phyloP scores from a whole-genome alignment of 345 rosid species.

The Populus nigra region DNA sequence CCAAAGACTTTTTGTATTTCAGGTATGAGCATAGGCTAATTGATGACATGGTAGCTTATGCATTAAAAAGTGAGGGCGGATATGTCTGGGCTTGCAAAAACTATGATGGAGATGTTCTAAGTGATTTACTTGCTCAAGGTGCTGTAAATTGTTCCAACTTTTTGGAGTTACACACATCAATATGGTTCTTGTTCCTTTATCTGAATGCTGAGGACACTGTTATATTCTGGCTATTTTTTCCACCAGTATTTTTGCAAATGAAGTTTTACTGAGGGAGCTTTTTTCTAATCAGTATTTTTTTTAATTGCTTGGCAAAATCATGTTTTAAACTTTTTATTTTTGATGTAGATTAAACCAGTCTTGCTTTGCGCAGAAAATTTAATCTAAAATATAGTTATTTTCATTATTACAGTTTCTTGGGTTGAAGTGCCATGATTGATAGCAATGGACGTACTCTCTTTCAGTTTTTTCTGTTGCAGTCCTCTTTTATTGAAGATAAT shows the following conservation, averaged over 20 bases:
- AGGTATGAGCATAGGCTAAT: conserved; percentile 99
- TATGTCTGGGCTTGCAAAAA: conserved; percentile 99
- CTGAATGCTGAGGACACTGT: background rate
- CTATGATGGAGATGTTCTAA: conserved; percentile 97
- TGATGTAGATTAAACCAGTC: background rate
- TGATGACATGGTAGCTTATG: conserved; percentile 99
- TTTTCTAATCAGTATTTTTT: background rate
- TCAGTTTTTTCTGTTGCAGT: background rate
- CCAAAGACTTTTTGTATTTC: conserved; percentile 4
- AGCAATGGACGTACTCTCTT: background rate
- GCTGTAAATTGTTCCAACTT: background rate
- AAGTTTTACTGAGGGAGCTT: too few relatives aligned
- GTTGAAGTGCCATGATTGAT: background rate
- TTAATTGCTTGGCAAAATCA: background rate
- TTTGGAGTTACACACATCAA: background rate
- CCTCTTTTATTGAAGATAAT: background rate
- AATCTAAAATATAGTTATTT: background rate
- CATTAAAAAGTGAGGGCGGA: conserved; percentile 92
- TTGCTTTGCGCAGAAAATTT: background rate
- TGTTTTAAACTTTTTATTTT: background rate
- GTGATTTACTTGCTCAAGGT: conserved; percentile 99
- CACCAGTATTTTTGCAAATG: too few relatives aligned
- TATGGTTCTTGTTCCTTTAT: background rate
- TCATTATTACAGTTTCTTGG: too few relatives aligned
- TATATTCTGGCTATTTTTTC: background rate